phyloP scores from a whole-genome alignment of 192 early-diverging fungal genomes.

The Gryganskiella cystojenkinii region DNA sequence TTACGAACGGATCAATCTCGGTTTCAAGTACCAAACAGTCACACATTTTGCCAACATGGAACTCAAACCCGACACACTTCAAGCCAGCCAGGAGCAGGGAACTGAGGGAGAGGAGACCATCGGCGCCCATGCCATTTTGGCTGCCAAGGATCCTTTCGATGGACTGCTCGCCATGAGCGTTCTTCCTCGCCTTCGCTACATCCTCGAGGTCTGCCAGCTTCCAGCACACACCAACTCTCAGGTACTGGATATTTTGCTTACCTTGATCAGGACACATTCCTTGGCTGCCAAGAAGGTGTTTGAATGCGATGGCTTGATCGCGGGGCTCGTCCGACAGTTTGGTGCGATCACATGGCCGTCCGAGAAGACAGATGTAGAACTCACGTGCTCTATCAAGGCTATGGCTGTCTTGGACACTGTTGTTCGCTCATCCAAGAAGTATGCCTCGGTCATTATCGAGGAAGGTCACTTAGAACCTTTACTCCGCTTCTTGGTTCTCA shows the following conservation, averaged over 20 bases:
- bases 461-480: conserved; percentile 53
- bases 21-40: conserved; percentile 24
- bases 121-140: conserved; percentile 60
- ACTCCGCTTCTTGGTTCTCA: conserved; percentile 56
- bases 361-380: conserved; percentile 32
- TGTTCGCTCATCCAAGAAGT: conserved; percentile 52
- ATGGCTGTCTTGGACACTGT: conserved; percentile 53
- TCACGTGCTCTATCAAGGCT: conserved; percentile 33
- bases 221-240: conserved; percentile 48
- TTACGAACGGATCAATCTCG: conserved; percentile 40
- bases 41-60: conserved; percentile 54
- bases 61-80: conserved; percentile 36
- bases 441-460: conserved; percentile 54
- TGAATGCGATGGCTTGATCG: conserved; percentile 58
- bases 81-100: conserved; percentile 52
- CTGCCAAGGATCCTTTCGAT: conserved; percentile 61
- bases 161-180: conserved; percentile 74
- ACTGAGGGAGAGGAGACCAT: conserved; percentile 48
- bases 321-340: conserved; percentile 53
- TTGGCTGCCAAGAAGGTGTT: conserved; percentile 57
- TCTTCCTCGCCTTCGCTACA: conserved; percentile 64
- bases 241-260: conserved; percentile 60
- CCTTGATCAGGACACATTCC: conserved; percentile 56
- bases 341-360: conserved; percentile 58
- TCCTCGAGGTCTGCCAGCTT: conserved; percentile 56